Evolutionary conservation across 192 early-diverging fungal genomes (phyloP).

Genomic region (Phlyctochytrium arcticum): DNA sequence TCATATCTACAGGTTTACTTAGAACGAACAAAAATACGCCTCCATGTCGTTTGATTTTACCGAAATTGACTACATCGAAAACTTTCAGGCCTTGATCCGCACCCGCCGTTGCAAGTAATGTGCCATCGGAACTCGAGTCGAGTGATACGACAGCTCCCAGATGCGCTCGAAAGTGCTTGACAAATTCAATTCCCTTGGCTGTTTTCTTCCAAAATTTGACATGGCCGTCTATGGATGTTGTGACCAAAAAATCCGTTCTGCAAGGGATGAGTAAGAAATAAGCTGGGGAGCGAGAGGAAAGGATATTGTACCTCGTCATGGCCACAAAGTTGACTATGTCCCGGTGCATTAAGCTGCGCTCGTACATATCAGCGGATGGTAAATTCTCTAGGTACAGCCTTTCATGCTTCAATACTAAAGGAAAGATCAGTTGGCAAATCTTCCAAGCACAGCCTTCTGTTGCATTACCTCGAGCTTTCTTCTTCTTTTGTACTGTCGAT

Average conservation of each 20-base stretch:
- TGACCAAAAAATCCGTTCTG: constrained; percentile 89
- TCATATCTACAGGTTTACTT: constrained; percentile 79
- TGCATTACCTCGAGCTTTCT: constrained; percentile 7
- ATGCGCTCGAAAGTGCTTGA: constrained; percentile 94
- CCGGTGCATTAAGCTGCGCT: constrained; percentile 93
- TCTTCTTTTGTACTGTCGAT: constrained; percentile 13
- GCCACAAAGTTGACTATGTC: constrained; percentile 78
- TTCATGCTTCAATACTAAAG: constrained; percentile 55
- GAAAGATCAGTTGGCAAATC: not conserved
- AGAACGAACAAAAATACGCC: too few relatives aligned
- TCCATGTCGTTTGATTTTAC: constrained; percentile 35
- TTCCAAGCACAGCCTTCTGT: not conserved
- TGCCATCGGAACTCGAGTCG: constrained; percentile 58
- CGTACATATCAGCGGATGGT: constrained; percentile 91
- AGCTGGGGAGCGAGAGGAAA: not conserved
- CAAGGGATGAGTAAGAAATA: not conserved
- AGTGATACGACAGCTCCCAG: constrained; percentile 58
- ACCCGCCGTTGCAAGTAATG: constrained; percentile 75
- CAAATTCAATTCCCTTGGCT: constrained; percentile 90
- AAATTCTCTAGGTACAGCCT: constrained; percentile 70
- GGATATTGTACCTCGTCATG: constrained; percentile 42
- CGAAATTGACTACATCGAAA: constrained; percentile 95
- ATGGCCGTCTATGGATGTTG: constrained; percentile 91
- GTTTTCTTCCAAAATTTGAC: constrained; percentile 99
- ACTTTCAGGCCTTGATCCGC: constrained; percentile 86